phyloP scores from a whole-genome alignment of 2,329 filamentous ascomycete genomes.

The Diaporthe citriasiana region DNA sequence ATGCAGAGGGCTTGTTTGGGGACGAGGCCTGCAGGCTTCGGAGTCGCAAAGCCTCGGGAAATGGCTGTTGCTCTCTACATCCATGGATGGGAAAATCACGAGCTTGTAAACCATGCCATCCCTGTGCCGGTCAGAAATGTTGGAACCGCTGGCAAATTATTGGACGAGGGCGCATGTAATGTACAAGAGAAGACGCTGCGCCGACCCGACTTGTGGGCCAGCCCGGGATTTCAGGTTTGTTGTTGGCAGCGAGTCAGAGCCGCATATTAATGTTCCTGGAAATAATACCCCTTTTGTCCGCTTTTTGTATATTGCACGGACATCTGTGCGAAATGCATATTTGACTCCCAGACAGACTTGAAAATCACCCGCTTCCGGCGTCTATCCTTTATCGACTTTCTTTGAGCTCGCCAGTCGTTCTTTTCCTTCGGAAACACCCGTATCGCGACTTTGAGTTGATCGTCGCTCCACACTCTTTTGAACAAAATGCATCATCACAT shows the following conservation, averaged over 20 bases:
- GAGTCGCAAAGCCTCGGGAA: background rate
- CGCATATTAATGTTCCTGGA: background rate
- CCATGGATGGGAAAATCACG: background rate
- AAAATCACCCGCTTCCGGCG: background rate
- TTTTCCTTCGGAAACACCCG: background rate
- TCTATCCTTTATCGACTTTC: background rate
- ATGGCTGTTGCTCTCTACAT: background rate
- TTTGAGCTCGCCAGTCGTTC: background rate
- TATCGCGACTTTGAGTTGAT: constrained; percentile 4
- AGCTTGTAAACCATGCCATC: background rate
- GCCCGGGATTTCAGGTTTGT: constrained; percentile 24
- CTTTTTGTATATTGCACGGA: background rate
- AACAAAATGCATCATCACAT: constrained; percentile 13
- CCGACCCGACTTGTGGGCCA: constrained; percentile 30
- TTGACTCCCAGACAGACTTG: background rate
- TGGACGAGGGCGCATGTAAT: constrained; percentile 1
- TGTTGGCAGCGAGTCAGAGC: constrained; percentile 31
- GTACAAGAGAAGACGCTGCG: background rate
- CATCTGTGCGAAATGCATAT: background rate
- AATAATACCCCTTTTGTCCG: constrained; percentile 29
- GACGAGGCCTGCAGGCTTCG: background rate
- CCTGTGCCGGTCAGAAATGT: background rate
- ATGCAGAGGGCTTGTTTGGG: background rate
- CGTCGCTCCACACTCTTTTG: constrained; percentile 26
- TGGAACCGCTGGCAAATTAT: background rate